Conservation (phyloP, 169 alveolate genomes). For the Cryptosporidium felis region DNA sequence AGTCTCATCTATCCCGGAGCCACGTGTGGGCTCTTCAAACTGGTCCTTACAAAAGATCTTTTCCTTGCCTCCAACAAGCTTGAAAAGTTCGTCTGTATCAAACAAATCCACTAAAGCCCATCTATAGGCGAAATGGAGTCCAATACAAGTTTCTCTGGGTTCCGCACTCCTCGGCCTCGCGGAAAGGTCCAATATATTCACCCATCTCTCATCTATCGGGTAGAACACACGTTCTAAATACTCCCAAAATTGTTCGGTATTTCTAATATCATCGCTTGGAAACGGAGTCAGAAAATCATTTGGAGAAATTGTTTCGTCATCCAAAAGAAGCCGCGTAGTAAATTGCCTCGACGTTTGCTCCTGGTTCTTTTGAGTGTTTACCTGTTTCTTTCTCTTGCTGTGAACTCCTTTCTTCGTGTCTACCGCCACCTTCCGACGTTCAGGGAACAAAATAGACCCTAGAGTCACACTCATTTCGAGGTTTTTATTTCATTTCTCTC, state of each 20-base stretch:
- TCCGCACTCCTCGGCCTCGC: slow-evolving; percentile 24
- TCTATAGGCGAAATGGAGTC: slow-evolving; percentile 57
- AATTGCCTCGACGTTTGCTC: slow-evolving; percentile 70
- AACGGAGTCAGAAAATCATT: slow-evolving; percentile 66
- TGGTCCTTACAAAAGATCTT: slow-evolving; percentile 3
- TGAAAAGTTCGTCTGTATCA: slow-evolving; percentile 45
- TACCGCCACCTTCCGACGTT: slow-evolving; percentile 36
- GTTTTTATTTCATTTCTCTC: too few relatives aligned
- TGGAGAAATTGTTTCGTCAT: slow-evolving; percentile 69
- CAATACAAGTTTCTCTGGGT: slow-evolving; percentile 48
- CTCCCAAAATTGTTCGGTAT: slow-evolving; percentile 70
- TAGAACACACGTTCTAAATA: slow-evolving; percentile 66
- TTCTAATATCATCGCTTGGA: slow-evolving; percentile 60
- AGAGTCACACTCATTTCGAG: slow-evolving; percentile 63
- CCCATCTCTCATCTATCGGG: slow-evolving; percentile 64
- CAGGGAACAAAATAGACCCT: slow-evolving; percentile 73
- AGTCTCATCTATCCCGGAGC: too few relatives aligned
- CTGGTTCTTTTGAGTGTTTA: slow-evolving; percentile 39
- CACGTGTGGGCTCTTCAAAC: too few relatives aligned
- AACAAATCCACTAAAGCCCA: slow-evolving; percentile 66
- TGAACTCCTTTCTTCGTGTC: slow-evolving; percentile 53
- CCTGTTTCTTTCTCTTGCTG: slow-evolving; percentile 58
- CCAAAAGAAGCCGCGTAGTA: slow-evolving; percentile 72
- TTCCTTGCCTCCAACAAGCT: slow-evolving; percentile 18
- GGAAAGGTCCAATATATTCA: slow-evolving; percentile 41